Evolutionary conservation across 257 asterid species (phyloP), one percentile per base, ranked within the genome.

Genomic region (Nicotiana undulata): DNA sequence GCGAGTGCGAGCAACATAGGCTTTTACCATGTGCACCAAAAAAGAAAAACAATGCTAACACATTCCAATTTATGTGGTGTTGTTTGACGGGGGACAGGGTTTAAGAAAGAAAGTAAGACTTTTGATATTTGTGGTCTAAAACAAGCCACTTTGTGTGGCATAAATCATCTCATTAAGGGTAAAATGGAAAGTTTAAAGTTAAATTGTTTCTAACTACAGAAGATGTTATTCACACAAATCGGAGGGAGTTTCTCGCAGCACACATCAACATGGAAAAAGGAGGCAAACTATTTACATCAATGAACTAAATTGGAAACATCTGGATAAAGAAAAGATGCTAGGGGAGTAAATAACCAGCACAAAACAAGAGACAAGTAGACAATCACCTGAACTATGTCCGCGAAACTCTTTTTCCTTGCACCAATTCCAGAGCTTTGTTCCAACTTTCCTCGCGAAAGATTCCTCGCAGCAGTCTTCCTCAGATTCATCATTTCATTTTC

Each of bases 361-460:
- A 60, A 55, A 40, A 32, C 17, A 46, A 86, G 78, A 63, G 49
- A 24, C 28, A 26, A 26, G 28, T 26, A 1, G 28, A 26, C 32
- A 7, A 81, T 52, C 81, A 94, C 97, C 97, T 94, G 98, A 55
- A 92, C 86, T 32, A 92, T 89, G 82, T 94, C 97, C n/a, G 97
- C 98, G 80, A 94, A 92, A 63, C 98, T 94, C 90, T 94, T 94
- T 83, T 91, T 87, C 85, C 93, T 87, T 44, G 18, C 84, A 11
- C 92, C 91, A 89, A 91, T 84, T 81, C 93, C 97, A 80, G 92
- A 75, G 78, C 87, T 81, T 10, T 90, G 83, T 16, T 82, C 84
- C 78, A 87, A 86, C 28, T 59, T 76, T 63, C 82, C 75, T 58
- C 81, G 85, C 37, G 80, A 59, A 11, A 86, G 75, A 82, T 92